phyloP scores from a whole-genome alignment of 1,284 basidiomycete genomes.

The Cutaneotrichosporon cyanovorans region DNA sequence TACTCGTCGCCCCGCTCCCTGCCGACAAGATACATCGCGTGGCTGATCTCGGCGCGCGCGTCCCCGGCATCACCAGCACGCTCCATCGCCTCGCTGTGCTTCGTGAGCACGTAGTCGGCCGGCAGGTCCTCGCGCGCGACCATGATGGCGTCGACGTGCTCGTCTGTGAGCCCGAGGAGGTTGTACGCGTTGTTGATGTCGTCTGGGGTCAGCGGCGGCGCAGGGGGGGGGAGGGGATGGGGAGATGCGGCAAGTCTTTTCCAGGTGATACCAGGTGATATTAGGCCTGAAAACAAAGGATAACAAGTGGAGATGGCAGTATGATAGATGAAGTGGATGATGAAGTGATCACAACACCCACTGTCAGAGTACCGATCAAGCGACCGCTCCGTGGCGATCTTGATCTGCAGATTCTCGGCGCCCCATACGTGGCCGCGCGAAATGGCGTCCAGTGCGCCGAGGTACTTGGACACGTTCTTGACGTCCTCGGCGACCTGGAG shows the following conservation, averaged over 20 bases:
- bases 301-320: too few relatives aligned
- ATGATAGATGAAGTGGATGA: too few relatives aligned
- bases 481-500: constrained; percentile 28
- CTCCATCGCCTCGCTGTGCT: constrained; percentile 28
- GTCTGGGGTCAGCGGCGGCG: constrained; percentile 19
- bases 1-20: constrained; percentile 18
- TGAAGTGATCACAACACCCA: constrained; percentile 11
- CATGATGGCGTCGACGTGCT: constrained; percentile 19
- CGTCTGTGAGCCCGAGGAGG: constrained; percentile 24
- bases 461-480: constrained; percentile 16
- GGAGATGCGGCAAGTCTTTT: too few relatives aligned
- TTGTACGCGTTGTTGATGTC: constrained; percentile 32
- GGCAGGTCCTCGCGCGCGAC: constrained; percentile 29
- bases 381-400: constrained; percentile 32
- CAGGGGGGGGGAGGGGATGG: too few relatives aligned
- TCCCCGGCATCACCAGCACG: constrained; percentile 10
- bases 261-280: too few relatives aligned
- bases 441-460: constrained; percentile 29
- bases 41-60: constrained; percentile 15
- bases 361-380: constrained; percentile 27
- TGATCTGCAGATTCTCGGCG: constrained; percentile 24
- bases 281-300: too few relatives aligned
- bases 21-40: constrained; percentile 30
- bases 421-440: constrained; percentile 18
- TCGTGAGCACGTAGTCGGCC: constrained; percentile 25